Evolutionary conservation across 192 early-diverging fungal species (phyloP).

Genomic region (Backusella luteola): DNA sequence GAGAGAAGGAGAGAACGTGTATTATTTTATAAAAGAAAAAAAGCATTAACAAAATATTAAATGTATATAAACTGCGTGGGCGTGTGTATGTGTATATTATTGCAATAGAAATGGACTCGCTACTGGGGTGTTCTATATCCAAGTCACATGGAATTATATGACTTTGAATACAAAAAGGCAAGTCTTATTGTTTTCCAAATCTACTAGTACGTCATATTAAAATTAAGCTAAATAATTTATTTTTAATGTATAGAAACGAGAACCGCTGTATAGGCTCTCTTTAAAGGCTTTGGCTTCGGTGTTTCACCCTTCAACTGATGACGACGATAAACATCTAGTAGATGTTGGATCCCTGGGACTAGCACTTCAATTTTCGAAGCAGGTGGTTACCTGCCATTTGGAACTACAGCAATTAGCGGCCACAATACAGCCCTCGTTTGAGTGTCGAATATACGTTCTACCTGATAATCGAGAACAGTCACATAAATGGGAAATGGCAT

Average conservation of each 20-base stretch:
- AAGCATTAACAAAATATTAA: background rate
- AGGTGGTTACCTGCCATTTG: background rate
- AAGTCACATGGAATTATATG: conserved; percentile 26
- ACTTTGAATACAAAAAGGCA: conserved; percentile 40
- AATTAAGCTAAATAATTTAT: background rate
- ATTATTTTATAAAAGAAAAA: background rate
- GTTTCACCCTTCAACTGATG: conserved; percentile 26
- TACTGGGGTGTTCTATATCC: conserved; percentile 30
- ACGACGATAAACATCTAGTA: conserved; percentile 29
- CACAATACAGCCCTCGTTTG: background rate
- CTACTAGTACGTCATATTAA: background rate
- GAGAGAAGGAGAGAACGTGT: background rate
- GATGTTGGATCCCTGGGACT: conserved; percentile 31
- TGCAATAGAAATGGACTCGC: conserved; percentile 30
- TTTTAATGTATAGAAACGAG: conserved; percentile 1
- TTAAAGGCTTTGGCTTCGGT: conserved; percentile 12
- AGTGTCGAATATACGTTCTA: conserved; percentile 30
- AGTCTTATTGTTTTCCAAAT: conserved; percentile 7
- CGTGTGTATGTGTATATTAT: background rate
- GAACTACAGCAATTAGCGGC: background rate
- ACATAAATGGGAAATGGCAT: conserved; percentile 27
- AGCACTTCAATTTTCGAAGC: conserved; percentile 29
- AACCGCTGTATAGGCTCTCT: conserved; percentile 7
- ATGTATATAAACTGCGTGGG: background rate
- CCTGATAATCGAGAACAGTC: conserved; percentile 17